These are phyloP conservation scores for Blastomyces parvus DNA, from an alignment of 2,329 filamentous ascomycete species.

Conservation along the genomic window DNA sequence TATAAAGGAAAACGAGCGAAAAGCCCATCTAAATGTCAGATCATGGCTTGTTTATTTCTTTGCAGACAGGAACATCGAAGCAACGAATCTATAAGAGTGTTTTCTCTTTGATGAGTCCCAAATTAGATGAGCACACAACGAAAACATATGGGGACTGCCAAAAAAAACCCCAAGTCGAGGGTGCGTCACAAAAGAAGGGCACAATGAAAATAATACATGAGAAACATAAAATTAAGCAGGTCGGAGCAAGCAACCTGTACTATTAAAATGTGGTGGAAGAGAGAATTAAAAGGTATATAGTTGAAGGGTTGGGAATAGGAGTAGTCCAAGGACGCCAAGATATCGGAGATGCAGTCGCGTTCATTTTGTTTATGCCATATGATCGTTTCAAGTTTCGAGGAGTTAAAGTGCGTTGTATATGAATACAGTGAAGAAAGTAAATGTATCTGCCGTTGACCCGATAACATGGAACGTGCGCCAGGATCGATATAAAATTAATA, in stretches of 20 bases:
- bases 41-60: background rate
- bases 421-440: background rate
- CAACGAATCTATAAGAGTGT: background rate
- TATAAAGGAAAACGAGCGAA: background rate
- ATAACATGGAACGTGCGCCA: background rate
- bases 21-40: background rate
- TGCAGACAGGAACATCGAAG: background rate
- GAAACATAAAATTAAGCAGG: background rate
- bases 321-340: constrained; percentile 6
- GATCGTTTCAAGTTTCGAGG: background rate
- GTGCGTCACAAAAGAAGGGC: background rate
- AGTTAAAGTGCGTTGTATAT: background rate
- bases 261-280: constrained; percentile 1
- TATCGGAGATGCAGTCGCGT: constrained; percentile 2
- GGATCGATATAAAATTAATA: constrained; percentile 31
- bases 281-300: background rate
- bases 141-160: background rate
- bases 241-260: background rate
- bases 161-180: background rate
- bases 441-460: background rate
- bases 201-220: background rate
- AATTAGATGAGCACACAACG: background rate
- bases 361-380: constrained; percentile 2
- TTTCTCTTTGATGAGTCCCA: background rate
- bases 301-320: background rate